Percentiles rank a stretch among this genome's conserved stretches.
phyloP scores from a whole-genome alignment of 306 rosid species.

The Inga oerstediana region DNA sequence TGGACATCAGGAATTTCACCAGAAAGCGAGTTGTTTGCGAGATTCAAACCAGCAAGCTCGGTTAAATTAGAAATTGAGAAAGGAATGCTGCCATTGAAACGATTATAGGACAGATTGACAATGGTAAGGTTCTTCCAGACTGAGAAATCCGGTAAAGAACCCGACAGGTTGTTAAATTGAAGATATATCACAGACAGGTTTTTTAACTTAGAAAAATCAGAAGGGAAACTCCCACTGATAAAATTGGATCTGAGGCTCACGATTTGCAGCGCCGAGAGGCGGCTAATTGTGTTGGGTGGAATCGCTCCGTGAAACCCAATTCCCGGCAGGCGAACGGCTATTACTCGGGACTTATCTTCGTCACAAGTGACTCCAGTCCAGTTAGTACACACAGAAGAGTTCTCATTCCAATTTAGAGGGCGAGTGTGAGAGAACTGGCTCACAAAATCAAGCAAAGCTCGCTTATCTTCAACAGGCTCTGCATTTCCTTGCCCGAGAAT shows the following conservation, averaged over 20 bases:
- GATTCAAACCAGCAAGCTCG: slow-evolving; percentile 59
- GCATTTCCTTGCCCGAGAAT: slow-evolving; percentile 48
- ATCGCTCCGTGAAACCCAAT: slow-evolving; percentile 78
- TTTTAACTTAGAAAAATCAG: slow-evolving; percentile 58
- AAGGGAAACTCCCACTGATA: slow-evolving; percentile 66
- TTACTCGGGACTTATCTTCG: slow-evolving; percentile 51
- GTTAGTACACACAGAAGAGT: slow-evolving; percentile 51
- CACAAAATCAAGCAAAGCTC: slow-evolving; percentile 68
- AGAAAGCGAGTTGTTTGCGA: slow-evolving; percentile 68
- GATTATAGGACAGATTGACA: slow-evolving; percentile 63
- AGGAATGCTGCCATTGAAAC: slow-evolving; percentile 69
- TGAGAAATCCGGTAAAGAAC: slow-evolving; percentile 75
- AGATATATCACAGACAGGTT: slow-evolving; percentile 75
- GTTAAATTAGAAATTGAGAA: slow-evolving; percentile 62
- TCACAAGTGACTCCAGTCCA: slow-evolving; percentile 87
- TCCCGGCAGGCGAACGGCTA: slow-evolving; percentile 68
- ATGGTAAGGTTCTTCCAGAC: slow-evolving; percentile 73
- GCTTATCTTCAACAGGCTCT: slow-evolving; percentile 73
- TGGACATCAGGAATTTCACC: slow-evolving; percentile 69
- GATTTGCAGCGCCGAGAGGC: slow-evolving; percentile 57
- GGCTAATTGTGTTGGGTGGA: slow-evolving; percentile 69
- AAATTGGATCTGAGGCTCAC: slow-evolving; percentile 83
- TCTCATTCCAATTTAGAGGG: slow-evolving; percentile 67
- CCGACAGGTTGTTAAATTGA: slow-evolving; percentile 77
- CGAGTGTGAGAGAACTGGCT: slow-evolving; percentile 62